Evolutionary conservation across 176 grass and related monocot species (phyloP).

Genomic region (Elaeis guineensis): DNA sequence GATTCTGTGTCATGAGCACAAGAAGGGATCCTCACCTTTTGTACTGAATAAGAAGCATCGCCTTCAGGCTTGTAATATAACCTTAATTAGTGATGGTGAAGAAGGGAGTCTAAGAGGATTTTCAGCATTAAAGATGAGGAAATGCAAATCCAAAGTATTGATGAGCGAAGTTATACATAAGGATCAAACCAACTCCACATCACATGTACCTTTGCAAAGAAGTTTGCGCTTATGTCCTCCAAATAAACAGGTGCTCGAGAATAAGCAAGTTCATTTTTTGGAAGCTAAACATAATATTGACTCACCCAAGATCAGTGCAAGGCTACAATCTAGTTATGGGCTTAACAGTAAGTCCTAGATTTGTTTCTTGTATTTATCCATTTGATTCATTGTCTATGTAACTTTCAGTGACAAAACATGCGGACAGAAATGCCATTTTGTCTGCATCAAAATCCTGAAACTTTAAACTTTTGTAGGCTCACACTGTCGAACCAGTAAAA

Average conservation of each 20-base stretch:
- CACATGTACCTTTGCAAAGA: conserved; percentile 12
- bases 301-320: conserved; percentile 31
- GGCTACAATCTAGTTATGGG: conserved; percentile 27
- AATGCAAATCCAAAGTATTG: neutral
- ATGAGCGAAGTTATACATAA: neutral
- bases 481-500: conserved; percentile 18
- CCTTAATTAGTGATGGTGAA: conserved; percentile 23
- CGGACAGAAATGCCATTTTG: no score
- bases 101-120: conserved; percentile 29
- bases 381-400: no score
- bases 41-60: conserved; percentile 42
- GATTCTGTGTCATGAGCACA: neutral
- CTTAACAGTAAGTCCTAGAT: conserved; percentile 38
- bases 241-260: conserved; percentile 32
- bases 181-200: neutral
- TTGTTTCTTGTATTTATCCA: no score
- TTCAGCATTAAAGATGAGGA: neutral
- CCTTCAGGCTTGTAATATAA: conserved; percentile 31
- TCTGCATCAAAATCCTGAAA: neutral
- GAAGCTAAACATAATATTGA: conserved; percentile 36
- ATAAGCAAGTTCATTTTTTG: conserved; percentile 51
- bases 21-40: conserved; percentile 17
- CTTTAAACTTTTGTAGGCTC: conserved; percentile 31
- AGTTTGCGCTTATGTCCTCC: conserved; percentile 10
- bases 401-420: no score